A percentile compares a stretch with the other conserved stretches of the same genome.
Conservation (phyloP, 768 basidiomycete species). For the Exidia glandulosa region DNA sequence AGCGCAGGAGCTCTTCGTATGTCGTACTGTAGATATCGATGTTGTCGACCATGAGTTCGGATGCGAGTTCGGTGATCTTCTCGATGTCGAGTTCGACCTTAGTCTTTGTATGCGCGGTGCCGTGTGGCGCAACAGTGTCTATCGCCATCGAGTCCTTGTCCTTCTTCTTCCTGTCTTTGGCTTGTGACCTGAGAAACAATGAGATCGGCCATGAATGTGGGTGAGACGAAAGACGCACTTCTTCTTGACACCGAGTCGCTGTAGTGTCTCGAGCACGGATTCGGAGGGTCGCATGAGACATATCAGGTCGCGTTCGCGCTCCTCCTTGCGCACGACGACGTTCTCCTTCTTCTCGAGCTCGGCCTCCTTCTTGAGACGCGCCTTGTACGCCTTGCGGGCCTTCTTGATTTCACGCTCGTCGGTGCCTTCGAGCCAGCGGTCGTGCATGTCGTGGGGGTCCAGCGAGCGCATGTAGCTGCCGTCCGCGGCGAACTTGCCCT, state of each 20-base stretch:
- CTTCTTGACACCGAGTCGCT: conserved; percentile 56
- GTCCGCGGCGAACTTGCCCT: conserved; percentile 93
- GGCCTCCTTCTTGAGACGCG: conserved; percentile 60
- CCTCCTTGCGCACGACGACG: conserved; percentile 34
- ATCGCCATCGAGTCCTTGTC: conserved; percentile 34
- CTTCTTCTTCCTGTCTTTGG: conserved; percentile 15
- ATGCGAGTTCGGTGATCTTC: conserved; percentile 73
- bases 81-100: conserved; percentile 37
- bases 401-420: conserved; percentile 78
- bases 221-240: conserved; percentile 8
- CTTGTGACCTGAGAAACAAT: background rate
- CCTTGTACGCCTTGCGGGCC: conserved; percentile 64
- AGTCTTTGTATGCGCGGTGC: too few species aligned
- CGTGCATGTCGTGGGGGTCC: conserved; percentile 87
- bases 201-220: background rate
- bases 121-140: conserved; percentile 27
- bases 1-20: conserved; percentile 74
- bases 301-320: conserved; percentile 36
- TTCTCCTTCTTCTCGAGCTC: conserved; percentile 54
- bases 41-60: conserved; percentile 81
- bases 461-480: conserved; percentile 77
- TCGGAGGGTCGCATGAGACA: conserved; percentile 78
- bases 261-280: conserved; percentile 79
- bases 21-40: conserved; percentile 77
- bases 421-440: conserved; percentile 88